Evolutionary conservation across 192 early-diverging fungal genomes (phyloP).

Genomic region (Phlyctochytrium arcticum): DNA sequence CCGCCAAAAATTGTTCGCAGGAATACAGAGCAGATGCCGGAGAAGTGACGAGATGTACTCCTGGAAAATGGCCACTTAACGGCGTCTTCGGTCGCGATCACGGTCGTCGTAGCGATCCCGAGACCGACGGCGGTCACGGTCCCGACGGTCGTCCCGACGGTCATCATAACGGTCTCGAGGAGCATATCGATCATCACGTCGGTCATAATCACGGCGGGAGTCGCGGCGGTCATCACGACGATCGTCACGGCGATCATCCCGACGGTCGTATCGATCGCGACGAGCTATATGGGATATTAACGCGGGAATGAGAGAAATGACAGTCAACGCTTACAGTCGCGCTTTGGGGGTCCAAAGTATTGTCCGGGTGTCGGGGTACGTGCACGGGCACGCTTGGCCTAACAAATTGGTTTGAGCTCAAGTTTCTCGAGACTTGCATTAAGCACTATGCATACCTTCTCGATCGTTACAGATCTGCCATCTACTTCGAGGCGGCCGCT

Average conservation of each 20-base stretch:
- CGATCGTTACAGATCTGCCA: slow-evolving; percentile 34
- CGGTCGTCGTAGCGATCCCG: slow-evolving; percentile 40
- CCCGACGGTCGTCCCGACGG: slow-evolving; percentile 31
- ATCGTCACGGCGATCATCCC: slow-evolving; percentile 4
- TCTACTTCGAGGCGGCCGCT: slow-evolving; percentile 32
- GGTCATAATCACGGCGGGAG: slow-evolving; percentile 25
- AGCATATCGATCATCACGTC: slow-evolving; percentile 21
- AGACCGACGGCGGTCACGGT: slow-evolving; percentile 38
- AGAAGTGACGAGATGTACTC: too few species aligned
- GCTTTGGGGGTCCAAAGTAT: slow-evolving; percentile 69
- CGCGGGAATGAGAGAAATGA: too few species aligned
- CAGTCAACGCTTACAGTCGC: not conserved
- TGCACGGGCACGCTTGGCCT: slow-evolving; percentile 66
- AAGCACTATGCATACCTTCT: slow-evolving; percentile 32
- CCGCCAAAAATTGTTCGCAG: too few species aligned
- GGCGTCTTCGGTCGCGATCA: slow-evolving; percentile 6
- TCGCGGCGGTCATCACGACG: slow-evolving; percentile 11
- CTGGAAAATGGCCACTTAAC: too few species aligned
- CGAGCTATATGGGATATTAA: too few species aligned
- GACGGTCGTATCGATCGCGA: not conserved
- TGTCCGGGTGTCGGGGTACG: slow-evolving; percentile 76
- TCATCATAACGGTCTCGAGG: slow-evolving; percentile 28
- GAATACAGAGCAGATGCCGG: too few species aligned
- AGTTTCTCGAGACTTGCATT: slow-evolving; percentile 2
- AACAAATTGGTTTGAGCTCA: not conserved